phyloP scores from a whole-genome alignment of 345 rosid species.

The Dipteronia sinensis region DNA sequence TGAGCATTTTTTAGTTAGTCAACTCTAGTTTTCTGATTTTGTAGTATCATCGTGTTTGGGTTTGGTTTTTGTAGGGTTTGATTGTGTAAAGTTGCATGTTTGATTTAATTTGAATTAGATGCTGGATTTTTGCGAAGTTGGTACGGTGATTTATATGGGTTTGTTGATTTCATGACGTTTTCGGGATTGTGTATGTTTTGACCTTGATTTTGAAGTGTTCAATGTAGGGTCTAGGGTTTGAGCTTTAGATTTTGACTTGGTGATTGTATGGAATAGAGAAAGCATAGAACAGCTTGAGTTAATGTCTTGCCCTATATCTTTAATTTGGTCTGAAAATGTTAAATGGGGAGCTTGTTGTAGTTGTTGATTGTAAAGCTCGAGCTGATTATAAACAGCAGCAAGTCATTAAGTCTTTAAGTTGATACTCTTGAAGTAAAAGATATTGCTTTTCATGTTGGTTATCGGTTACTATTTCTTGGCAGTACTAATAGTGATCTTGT shows the following conservation, averaged over 20 bases:
- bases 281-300: not conserved
- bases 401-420: not conserved
- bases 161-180: not conserved
- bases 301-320: not conserved
- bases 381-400: not conserved
- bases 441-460: not conserved
- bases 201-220: conserved; percentile 5
- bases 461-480: not conserved
- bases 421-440: not conserved
- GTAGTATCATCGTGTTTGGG: not conserved
- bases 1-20: not conserved
- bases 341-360: conserved; percentile 3
- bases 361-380: conserved; percentile 2
- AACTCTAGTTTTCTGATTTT: not conserved
- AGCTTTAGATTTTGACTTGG: not conserved
- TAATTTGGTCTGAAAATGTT: not conserved
- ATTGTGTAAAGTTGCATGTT: conserved; percentile 8
- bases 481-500: not conserved
- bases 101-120: conserved; percentile 5
- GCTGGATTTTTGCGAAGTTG: not conserved
- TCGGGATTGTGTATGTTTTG: conserved; percentile 7
- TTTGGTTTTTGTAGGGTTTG: conserved; percentile 1
- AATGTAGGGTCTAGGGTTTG: conserved; percentile 17
- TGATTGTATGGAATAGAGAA: not conserved
- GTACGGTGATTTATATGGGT: not conserved